phyloP scores from a whole-genome alignment of 108 stramenopile species.

The Cyclotella atomus region DNA sequence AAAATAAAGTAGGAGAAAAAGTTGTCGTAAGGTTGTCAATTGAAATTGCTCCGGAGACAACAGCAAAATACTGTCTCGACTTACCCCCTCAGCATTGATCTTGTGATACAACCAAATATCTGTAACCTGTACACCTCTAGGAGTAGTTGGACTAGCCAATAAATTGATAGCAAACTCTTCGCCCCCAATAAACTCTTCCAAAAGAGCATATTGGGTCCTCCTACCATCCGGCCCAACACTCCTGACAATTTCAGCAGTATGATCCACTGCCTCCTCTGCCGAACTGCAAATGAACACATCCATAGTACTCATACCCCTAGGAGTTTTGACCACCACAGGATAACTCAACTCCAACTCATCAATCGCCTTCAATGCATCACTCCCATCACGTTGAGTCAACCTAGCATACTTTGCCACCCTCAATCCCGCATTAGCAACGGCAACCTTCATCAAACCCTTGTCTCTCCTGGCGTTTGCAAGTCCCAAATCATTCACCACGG shows the following conservation, averaged over 20 bases:
- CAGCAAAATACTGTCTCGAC: slow-evolving; percentile 6
- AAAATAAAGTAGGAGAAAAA: not conserved
- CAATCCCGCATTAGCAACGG: slow-evolving; percentile 65
- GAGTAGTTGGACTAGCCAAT: slow-evolving; percentile 54
- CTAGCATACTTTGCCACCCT: slow-evolving; percentile 64
- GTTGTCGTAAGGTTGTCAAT: not conserved
- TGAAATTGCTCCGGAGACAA: too few species aligned
- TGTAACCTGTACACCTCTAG: slow-evolving; percentile 59
- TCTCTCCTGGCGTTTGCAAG: slow-evolving; percentile 57
- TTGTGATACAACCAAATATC: slow-evolving; percentile 70
- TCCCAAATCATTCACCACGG: slow-evolving; percentile 59
- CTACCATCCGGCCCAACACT: slow-evolving; percentile 61
- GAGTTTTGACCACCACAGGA: slow-evolving; percentile 68
- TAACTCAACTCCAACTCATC: slow-evolving; percentile 57
- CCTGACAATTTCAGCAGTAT: slow-evolving; percentile 49
- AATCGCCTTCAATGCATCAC: slow-evolving; percentile 47
- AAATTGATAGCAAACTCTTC: slow-evolving; percentile 64
- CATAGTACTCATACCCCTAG: slow-evolving; percentile 54
- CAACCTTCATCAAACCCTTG: slow-evolving; percentile 69
- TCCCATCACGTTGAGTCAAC: slow-evolving; percentile 47
- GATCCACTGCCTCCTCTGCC: slow-evolving; percentile 43
- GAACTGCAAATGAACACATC: slow-evolving; percentile 65
- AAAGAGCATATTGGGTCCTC: slow-evolving; percentile 53
- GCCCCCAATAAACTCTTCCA: slow-evolving; percentile 63
- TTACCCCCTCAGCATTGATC: slow-evolving; percentile 44